A percentile compares a stretch with the other conserved stretches of the same genome.
phyloP scores from a whole-genome alignment of 768 basidiomycete species.

The Suillus luteus region DNA sequence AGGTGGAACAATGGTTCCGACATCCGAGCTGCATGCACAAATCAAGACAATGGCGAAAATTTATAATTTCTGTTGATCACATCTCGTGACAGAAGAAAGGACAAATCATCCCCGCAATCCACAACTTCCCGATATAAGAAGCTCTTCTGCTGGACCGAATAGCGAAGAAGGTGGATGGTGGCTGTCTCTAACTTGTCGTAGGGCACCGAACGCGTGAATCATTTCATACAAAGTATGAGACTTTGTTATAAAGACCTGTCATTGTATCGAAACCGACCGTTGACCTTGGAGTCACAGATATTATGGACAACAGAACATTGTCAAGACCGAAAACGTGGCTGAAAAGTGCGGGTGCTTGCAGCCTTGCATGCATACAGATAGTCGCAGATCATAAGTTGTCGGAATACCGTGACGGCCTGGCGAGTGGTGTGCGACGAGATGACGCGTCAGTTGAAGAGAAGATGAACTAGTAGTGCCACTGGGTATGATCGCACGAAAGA shows the following conservation, averaged over 20 bases:
- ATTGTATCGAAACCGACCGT: background rate
- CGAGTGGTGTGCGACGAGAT: background rate
- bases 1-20: constrained; percentile 12
- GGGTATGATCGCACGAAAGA: background rate
- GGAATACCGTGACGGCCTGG: background rate
- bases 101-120: background rate
- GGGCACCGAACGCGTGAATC: background rate
- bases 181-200: background rate
- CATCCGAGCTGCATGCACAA: constrained; percentile 16
- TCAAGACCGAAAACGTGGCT: background rate
- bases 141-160: background rate
- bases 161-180: background rate
- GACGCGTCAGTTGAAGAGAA: background rate
- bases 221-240: background rate
- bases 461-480: background rate
- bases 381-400: background rate
- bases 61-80: background rate
- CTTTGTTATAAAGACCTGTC: background rate
- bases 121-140: background rate
- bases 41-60: background rate
- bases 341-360: background rate
- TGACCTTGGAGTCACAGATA: background rate
- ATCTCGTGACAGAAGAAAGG: constrained; percentile 1
- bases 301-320: background rate
- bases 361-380: background rate